Evolutionary conservation across 495 filamentous ascomycete species (phyloP), one percentile per base, ranked within the genome.

Genomic region (Usnea hakonensis): DNA sequence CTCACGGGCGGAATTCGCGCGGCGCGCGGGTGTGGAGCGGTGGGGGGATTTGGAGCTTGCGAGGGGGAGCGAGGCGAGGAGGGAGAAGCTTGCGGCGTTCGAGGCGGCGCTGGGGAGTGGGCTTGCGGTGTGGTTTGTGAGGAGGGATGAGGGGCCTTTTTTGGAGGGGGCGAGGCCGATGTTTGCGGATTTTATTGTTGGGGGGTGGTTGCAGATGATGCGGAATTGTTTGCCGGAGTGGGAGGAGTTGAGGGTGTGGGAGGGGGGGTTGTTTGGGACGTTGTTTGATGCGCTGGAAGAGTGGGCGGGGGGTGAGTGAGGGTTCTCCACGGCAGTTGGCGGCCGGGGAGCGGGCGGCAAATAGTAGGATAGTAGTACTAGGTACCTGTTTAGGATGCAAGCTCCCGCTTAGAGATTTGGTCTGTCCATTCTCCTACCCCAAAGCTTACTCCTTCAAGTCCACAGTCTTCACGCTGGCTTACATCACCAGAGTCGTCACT

Each of bases 161-260:
- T 17, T 87, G 3, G 57, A 78, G 1, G 83, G 83, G 1, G 53
- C 67, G 3, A 64, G 64, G 68, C 66, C 77, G 1, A 75, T 62
- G 58, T 84, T 86, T 79, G 84, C 83, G n/a, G 84, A 88, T 69
- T 58, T 85, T 0, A 82, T 86, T 55, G 75, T 87, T 0, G 85
- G 84, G 2, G 84, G 70, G 21, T 87, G 85, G 85, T 56, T 87
- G 76, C 68, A 75, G 40, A 76, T 84, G 73, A 38, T 74, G 57
- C 52, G 61, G 2, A 64, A 19, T 10, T 70, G 70, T 32, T 58
- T 84, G 53, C 74, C 74, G 0, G 80, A 83, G 66, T 86, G 83
- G 83, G 69, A 78, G 69, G 75, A 77, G 62, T 37, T 82, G 10
- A 67, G 64, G 52, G 58, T 60, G 6, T 86, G 83, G 83, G 76